These are phyloP conservation scores for Zymoseptoria tritici DNA, from an alignment of 2,329 filamentous ascomycete species.

Conservation along the genomic window DNA sequence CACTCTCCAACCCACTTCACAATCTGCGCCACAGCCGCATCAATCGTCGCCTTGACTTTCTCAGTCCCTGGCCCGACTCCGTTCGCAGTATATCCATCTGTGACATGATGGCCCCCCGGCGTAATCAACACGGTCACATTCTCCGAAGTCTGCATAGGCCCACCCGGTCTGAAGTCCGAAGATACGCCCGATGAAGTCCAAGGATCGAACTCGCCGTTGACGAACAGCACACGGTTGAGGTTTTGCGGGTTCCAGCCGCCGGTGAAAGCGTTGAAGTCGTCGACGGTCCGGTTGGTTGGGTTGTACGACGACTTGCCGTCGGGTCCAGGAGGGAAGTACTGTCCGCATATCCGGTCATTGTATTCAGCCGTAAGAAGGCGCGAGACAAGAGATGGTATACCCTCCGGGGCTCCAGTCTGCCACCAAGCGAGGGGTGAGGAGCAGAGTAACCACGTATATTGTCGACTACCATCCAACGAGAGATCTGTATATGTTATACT, in stretches of 20 bases:
- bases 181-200: neutral
- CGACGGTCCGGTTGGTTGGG: slow-evolving; percentile 38
- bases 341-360: slow-evolving; percentile 47
- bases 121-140: neutral
- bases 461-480: slow-evolving; percentile 41
- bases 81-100: neutral
- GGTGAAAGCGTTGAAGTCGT: slow-evolving; percentile 46
- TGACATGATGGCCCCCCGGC: neutral
- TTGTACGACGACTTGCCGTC: slow-evolving; percentile 39
- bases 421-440: slow-evolving; percentile 54
- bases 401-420: slow-evolving; percentile 47
- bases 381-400: slow-evolving; percentile 43
- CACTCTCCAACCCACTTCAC: neutral
- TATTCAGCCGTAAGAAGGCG: slow-evolving; percentile 46
- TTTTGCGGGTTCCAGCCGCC: slow-evolving; percentile 43
- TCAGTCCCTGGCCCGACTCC: neutral
- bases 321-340: slow-evolving; percentile 47
- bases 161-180: neutral
- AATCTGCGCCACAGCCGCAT: neutral
- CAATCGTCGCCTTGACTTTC: neutral
- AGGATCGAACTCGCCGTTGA: neutral
- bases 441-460: slow-evolving; percentile 56
- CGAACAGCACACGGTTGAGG: neutral
- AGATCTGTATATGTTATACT: slow-evolving; percentile 46
- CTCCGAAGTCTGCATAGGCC: neutral